These are phyloP conservation scores for Leptomonas pyrrhocoris DNA, from an alignment of 208 protist species.

Conservation along the genomic window DNA sequence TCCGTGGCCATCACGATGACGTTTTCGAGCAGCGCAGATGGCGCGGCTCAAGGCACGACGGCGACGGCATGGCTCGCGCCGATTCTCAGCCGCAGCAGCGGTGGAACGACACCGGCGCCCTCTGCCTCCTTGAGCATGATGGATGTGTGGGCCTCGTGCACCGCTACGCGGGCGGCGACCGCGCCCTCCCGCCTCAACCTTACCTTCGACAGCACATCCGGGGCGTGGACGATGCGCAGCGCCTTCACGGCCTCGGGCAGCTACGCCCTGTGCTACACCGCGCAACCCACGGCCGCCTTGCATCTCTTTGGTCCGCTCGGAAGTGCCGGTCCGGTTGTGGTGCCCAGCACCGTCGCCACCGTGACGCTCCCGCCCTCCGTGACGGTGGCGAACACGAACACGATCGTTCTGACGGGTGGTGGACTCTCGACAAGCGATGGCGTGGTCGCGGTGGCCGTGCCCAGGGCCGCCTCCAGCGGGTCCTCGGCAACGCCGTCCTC, in stretches of 20 bases:
- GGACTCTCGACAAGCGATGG: slow-evolving; percentile 68
- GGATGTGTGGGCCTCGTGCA: slow-evolving; percentile 49
- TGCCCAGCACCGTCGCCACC: slow-evolving; percentile 44
- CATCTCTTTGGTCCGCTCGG: slow-evolving; percentile 59
- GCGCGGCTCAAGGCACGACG: slow-evolving; percentile 23
- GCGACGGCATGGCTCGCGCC: slow-evolving; percentile 48
- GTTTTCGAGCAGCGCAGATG: slow-evolving; percentile 30
- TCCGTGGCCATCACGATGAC: slow-evolving; percentile 38
- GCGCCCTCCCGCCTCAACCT: slow-evolving; percentile 28
- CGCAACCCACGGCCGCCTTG: slow-evolving; percentile 15
- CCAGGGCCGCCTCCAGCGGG: too few relatives aligned
- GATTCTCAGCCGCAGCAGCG: slow-evolving; percentile 14
- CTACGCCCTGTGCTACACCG: slow-evolving; percentile 78
- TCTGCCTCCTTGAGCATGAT: slow-evolving; percentile 32
- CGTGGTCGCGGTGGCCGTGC: slow-evolving; percentile 58
- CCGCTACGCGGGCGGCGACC: slow-evolving; percentile 12
- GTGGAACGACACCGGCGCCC: slow-evolving; percentile 21
- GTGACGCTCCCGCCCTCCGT: slow-evolving; percentile 35
- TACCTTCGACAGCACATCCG: slow-evolving; percentile 27
- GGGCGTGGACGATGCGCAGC: slow-evolving; percentile 31
- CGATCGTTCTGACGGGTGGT: slow-evolving; percentile 59
- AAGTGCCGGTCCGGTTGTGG: slow-evolving; percentile 58
- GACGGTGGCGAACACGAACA: slow-evolving; percentile 23
- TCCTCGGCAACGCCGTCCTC: background rate
- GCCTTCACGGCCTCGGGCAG: slow-evolving; percentile 21